phyloP scores from a whole-genome alignment of 805 yeast species.

The Ogataea ramenticola region DNA sequence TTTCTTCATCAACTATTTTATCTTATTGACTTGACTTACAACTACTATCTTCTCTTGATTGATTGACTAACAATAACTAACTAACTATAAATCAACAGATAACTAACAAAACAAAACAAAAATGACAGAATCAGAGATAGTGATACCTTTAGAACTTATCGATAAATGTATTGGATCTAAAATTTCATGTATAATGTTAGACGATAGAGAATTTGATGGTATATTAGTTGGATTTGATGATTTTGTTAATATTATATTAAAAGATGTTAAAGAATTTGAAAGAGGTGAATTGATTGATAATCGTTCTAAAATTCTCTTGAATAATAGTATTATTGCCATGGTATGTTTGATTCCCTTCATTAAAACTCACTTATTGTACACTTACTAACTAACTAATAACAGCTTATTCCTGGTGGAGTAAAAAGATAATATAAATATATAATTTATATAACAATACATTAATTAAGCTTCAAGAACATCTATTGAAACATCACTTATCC shows the following conservation, averaged over 20 bases:
- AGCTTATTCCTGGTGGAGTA: constrained; percentile 39
- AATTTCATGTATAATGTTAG: constrained; percentile 63
- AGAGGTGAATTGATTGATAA: constrained; percentile 39
- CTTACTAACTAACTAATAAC: neutral
- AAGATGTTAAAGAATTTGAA: constrained; percentile 61
- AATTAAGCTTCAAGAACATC: constrained; percentile 30
- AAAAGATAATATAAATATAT: neutral
- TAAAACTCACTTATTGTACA: no score
- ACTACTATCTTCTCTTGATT: neutral
- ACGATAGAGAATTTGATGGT: constrained; percentile 76
- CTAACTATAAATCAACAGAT: no score
- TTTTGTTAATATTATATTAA: constrained; percentile 84
- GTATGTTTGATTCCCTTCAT: constrained; percentile 19
- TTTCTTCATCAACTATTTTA: no score
- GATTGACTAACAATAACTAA: no score
- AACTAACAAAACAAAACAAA: no score
- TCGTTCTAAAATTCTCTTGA: constrained; percentile 56
- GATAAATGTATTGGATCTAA: constrained; percentile 81
- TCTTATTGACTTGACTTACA: no score
- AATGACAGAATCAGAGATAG: neutral
- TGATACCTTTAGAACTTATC: constrained; percentile 68
- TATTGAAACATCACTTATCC: constrained; percentile 51
- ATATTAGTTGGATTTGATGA: constrained; percentile 90
- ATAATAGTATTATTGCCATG: constrained; percentile 71
- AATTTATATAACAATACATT: no score